Evolutionary conservation across 306 rosid species (phyloP).

Genomic region (Quillaja saponaria): DNA sequence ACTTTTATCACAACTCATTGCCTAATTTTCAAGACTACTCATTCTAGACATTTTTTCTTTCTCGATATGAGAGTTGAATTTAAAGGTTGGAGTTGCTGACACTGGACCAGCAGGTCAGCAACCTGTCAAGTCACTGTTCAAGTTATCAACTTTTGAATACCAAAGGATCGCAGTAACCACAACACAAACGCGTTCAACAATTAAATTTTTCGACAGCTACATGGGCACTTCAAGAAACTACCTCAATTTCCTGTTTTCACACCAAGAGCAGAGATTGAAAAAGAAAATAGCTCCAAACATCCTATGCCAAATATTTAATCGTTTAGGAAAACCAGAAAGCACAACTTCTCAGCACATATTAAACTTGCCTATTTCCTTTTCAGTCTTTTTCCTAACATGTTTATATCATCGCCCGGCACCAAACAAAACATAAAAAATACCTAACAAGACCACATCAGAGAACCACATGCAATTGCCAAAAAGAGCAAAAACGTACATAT

Average conservation of each 20-base stretch:
- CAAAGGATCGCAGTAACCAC: not conserved
- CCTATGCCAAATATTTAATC: not conserved
- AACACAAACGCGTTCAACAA: not conserved
- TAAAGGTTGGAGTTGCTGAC: no score
- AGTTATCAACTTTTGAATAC: constrained; percentile 11
- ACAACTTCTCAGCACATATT: not conserved
- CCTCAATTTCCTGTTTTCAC: not conserved
- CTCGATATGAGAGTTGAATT: no score
- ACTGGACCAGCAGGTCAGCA: no score
- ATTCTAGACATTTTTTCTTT: no score
- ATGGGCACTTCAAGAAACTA: not conserved
- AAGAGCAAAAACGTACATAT: no score
- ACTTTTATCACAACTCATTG: constrained; percentile 18
- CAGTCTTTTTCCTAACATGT: not conserved
- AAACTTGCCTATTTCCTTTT: not conserved
- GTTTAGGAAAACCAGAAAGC: not conserved
- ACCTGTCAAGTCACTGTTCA: not conserved
- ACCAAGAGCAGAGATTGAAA: not conserved
- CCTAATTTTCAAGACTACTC: not conserved
- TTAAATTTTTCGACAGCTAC: not conserved
- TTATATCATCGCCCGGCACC: not conserved
- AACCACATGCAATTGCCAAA: no score
- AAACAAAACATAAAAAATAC: not conserved
- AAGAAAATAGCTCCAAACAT: not conserved
- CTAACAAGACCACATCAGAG: not conserved